Evolutionary conservation across 352 stramenopile species (phyloP).

Genomic region (Phytophthora tentaculata): DNA sequence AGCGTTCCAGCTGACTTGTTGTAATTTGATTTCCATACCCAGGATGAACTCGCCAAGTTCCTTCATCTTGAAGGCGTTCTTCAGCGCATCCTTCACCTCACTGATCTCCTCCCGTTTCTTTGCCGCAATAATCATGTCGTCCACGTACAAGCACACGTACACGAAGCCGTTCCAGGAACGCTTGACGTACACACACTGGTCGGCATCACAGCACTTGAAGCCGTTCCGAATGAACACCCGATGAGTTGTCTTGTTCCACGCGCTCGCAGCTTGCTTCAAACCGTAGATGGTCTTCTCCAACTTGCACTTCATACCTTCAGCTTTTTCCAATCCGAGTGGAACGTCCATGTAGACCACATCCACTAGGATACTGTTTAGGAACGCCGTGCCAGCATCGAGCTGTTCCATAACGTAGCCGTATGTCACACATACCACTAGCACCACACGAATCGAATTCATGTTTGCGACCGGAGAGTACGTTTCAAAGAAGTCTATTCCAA

Average conservation of each 20-base stretch:
- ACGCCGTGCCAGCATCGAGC: slow-evolving; percentile 43
- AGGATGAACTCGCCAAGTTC: not conserved
- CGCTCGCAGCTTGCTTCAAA: slow-evolving; percentile 24
- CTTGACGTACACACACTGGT: no score
- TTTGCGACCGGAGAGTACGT: not conserved
- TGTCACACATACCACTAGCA: not conserved
- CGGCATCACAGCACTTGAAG: not conserved
- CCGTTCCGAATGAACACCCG: not conserved
- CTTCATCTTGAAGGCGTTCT: not conserved
- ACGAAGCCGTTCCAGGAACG: not conserved
- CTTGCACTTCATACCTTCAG: not conserved
- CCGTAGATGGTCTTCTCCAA: slow-evolving; percentile 28
- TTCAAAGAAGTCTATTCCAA: slow-evolving; percentile 8
- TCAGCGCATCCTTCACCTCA: not conserved
- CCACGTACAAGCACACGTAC: not conserved
- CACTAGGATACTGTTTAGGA: slow-evolving; percentile 26
- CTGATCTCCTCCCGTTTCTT: not conserved
- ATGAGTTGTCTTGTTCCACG: slow-evolving; percentile 17
- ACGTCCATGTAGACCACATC: slow-evolving; percentile 19
- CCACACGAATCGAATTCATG: not conserved
- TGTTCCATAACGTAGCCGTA: slow-evolving; percentile 31
- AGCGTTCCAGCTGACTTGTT: not conserved
- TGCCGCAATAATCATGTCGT: not conserved
- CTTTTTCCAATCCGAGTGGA: not conserved
- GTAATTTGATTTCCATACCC: not conserved